Evolutionary conservation across 441 rosid genomes (phyloP).

Genomic region (Adansonia rubrostipa): DNA sequence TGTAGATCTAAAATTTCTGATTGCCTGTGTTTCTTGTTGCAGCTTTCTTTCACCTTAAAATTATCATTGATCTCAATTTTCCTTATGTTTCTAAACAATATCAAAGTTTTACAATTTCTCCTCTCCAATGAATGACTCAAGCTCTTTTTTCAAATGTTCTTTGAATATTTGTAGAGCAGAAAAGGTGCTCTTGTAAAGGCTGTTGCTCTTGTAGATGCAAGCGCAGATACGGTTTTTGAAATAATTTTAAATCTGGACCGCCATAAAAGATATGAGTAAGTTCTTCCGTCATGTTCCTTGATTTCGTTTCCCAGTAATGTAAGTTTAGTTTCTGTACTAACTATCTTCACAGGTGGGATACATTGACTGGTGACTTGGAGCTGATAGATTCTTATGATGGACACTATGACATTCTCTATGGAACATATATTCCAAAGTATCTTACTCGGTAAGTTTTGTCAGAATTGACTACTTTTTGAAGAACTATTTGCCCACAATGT

Average conservation of each 20-base stretch:
- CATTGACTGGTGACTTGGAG: constrained; percentile 89
- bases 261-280: constrained; percentile 94
- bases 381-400: constrained; percentile 89
- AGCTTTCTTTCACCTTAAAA: constrained; percentile 14
- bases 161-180: constrained; percentile 58
- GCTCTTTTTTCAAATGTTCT: constrained; percentile 5
- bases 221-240: constrained; percentile 90
- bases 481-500: constrained; percentile 10
- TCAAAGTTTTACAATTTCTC: constrained; percentile 18
- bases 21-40: constrained; percentile 16
- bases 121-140: constrained; percentile 13
- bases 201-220: constrained; percentile 87
- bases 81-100: constrained; percentile 5
- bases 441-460: constrained; percentile 70
- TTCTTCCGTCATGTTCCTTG: constrained; percentile 28
- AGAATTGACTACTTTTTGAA: constrained; percentile 9
- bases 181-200: constrained; percentile 93
- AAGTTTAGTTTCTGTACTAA: constrained; percentile 34
- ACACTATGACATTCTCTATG: constrained; percentile 86
- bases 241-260: constrained; percentile 76
- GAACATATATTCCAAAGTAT: constrained; percentile 81
- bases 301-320: constrained; percentile 24
- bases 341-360: constrained; percentile 87
- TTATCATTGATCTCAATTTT: not conserved
- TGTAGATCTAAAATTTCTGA: constrained; percentile 12